phyloP scores from a whole-genome alignment of 148 eudicot species.

The Nepenthes gracilis region DNA sequence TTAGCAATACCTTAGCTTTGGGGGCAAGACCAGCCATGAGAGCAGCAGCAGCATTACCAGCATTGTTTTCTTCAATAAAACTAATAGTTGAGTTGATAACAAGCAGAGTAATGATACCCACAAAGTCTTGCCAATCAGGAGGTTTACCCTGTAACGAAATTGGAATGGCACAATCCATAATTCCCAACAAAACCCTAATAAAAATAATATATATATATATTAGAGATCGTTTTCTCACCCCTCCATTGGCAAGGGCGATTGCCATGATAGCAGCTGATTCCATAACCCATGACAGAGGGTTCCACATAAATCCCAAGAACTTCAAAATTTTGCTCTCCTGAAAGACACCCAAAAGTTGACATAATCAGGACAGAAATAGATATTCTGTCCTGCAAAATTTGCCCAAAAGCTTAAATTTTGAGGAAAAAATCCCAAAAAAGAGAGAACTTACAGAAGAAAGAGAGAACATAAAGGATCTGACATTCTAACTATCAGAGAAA shows the following conservation, averaged over 20 bases:
- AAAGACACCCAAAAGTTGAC: constrained; percentile 19
- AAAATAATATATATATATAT: not conserved
- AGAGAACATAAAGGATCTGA: not conserved
- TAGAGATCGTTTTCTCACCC: constrained; percentile 37
- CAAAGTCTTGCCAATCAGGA: constrained; percentile 99
- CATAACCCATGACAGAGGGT: constrained; percentile 99
- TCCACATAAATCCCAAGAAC: constrained; percentile 99
- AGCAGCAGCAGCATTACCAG: constrained; percentile 99
- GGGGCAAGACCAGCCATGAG: constrained; percentile 99
- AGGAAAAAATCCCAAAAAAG: constrained; percentile 1
- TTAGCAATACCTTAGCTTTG: constrained; percentile 70
- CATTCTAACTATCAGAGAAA: not conserved
- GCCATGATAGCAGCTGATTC: constrained; percentile 99
- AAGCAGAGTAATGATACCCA: constrained; percentile 90
- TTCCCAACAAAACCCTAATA: not conserved
- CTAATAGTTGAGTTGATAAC: constrained; percentile 95
- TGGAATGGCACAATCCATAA: not conserved
- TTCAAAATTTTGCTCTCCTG: constrained; percentile 98
- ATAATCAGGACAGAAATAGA: not conserved
- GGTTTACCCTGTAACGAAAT: constrained; percentile 60
- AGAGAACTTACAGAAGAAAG: not conserved
- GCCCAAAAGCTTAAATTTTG: not conserved
- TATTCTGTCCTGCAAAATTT: not conserved
- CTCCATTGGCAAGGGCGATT: constrained; percentile 99
- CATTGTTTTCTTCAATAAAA: constrained; percentile 96